Percentiles rank a stretch among this genome's conserved stretches.
Evolutionary conservation across 1,284 basidiomycete genomes (phyloP).

Genomic region (Papiliotrema fonsecae): DNA sequence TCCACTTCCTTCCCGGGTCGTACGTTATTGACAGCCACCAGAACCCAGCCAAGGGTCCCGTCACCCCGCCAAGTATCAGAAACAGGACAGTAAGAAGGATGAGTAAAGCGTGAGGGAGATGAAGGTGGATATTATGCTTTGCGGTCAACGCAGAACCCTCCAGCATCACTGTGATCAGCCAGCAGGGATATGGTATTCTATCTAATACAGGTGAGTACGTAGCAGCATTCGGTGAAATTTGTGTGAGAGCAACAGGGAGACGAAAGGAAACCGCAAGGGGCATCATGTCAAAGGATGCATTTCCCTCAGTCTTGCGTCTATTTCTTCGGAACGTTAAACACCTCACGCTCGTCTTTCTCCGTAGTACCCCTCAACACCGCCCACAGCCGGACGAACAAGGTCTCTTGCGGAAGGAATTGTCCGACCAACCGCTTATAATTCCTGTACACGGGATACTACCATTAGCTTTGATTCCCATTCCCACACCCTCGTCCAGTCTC

Average conservation of each 20-base stretch:
- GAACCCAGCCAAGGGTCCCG: constrained; percentile 7
- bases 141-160: not conserved
- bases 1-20: constrained; percentile 3
- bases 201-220: no score
- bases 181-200: not conserved
- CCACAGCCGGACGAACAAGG: constrained; percentile 47
- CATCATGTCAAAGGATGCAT: no score
- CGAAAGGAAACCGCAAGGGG: no score
- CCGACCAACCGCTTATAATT: constrained; percentile 74
- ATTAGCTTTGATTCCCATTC: constrained; percentile 3
- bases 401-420: constrained; percentile 66
- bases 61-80: constrained; percentile 11
- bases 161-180: not conserved
- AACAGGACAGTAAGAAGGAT: constrained; percentile 9
- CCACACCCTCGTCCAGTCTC: no score
- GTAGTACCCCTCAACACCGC: constrained; percentile 15
- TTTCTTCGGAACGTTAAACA: not conserved
- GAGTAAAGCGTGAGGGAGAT: not conserved
- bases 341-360: not conserved
- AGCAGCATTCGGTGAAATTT: no score
- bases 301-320: no score
- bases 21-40: constrained; percentile 8
- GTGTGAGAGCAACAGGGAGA: no score
- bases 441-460: constrained; percentile 64
- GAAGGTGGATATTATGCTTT: constrained; percentile 1